A percentile compares a stretch with the other conserved stretches of the same genome.
Conservation (phyloP, 2,329 filamentous ascomycete species). For the Beauveria sp. region DNA sequence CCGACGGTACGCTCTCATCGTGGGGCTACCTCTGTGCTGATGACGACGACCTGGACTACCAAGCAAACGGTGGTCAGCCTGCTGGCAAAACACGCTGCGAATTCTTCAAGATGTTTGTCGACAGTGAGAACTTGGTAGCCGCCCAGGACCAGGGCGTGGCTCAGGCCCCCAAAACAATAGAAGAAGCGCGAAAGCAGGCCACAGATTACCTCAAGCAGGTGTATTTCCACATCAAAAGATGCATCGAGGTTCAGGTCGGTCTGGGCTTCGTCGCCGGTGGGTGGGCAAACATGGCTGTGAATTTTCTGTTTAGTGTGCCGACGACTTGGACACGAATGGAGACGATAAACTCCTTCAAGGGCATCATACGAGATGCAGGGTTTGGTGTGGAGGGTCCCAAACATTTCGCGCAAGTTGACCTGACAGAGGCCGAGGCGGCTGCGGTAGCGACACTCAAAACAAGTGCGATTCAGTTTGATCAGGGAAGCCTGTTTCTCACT, state of each 20-base stretch:
- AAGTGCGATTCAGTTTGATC: conserved; percentile 28
- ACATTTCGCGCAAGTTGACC: conserved; percentile 34
- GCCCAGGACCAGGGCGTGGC: conserved; percentile 36
- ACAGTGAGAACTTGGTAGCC: conserved; percentile 34
- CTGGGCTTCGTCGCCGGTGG: conserved; percentile 25
- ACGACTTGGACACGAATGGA: conserved; percentile 47
- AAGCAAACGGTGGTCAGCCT: conserved; percentile 17
- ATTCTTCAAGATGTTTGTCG: conserved; percentile 51
- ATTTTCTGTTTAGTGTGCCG: conserved; percentile 50
- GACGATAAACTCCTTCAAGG: conserved; percentile 43
- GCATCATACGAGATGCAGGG: conserved; percentile 37
- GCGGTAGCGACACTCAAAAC: conserved; percentile 39
- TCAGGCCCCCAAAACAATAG: conserved; percentile 32
- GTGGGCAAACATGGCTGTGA: conserved; percentile 38
- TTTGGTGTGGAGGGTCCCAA: conserved; percentile 36
- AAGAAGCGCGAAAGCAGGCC: conserved; percentile 39
- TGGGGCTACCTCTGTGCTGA: conserved; percentile 48
- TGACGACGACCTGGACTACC: conserved; percentile 26
- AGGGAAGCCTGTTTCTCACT: conserved; percentile 33
- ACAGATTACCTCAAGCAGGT: conserved; percentile 41
- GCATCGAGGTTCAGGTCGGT: conserved; percentile 33
- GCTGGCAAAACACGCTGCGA: conserved; percentile 31
- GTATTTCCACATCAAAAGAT: conserved; percentile 41
- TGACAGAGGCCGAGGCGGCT: conserved; percentile 42
- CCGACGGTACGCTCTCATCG: conserved; percentile 33